Base-by-base conservation (phyloP, 106 monocot species). In the Phalaenopsis equestris region DNA sequence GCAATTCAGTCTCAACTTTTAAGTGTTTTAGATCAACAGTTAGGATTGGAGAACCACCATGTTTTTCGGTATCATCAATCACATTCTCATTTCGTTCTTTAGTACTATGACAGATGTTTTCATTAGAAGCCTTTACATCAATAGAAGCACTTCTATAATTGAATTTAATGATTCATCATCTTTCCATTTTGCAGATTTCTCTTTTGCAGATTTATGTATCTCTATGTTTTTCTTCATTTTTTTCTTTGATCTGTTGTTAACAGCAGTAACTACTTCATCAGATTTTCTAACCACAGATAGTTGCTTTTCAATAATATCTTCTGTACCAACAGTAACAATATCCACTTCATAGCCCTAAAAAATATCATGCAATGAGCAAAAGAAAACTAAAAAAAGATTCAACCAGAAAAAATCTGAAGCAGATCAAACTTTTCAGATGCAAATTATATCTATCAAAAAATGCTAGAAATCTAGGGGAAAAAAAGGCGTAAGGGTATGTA, bases 1-100 rank as follows among this genome's bases (percentile, higher is more conserved):
- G 67, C 4, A 95, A 85, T 80, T 99, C 99, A 85, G 95, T 95
- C 77, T 99, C 99, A 65, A 90, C 93, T 80, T 99, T 99, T 73
- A 99, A 83, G 79, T 84, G 84, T 81, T 95, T 99, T 6, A 93
- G 91, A 82, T 99, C 93, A 47, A 99, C 87, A 30, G 67, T 42
- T 42, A 99, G 78, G 30, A 95, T 77, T 67, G 83, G 85, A 37
- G 84, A 86, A 39, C 56, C 73, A 18, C 80, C 74, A 42, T 72
- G 46, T 56, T 80, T 86, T 68, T 64, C 78, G 43, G 67, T 56
- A 41, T 75, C 49, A 4, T 30, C 56, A 21, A 82, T 67, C 79
- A 70, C 74, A 38, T 85, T 82, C 47, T 61, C 85, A 41, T 58
- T 80, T 0, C 18, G 12, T 58, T 76, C 18, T 78, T 56, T 84